Conservation (phyloP, 2,329 filamentous ascomycete genomes). For the Juglanconis juglandina region DNA sequence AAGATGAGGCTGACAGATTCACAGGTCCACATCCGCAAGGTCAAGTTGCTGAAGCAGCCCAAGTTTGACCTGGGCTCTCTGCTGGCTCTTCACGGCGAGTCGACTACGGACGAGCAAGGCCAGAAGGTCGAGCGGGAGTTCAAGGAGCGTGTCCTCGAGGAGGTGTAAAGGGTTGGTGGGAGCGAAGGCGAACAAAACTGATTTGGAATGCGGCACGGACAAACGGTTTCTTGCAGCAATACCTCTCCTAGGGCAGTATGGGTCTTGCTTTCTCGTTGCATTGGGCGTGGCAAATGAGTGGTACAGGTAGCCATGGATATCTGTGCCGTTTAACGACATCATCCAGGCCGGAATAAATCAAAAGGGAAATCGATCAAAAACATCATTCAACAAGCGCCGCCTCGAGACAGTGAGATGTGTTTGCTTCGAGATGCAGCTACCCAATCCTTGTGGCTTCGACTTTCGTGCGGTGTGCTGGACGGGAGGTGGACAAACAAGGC, state of each 20-base stretch:
- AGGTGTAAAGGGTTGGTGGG: constrained; percentile 68
- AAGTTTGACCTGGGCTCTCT: constrained; percentile 99
- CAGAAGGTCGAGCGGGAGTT: constrained; percentile 99
- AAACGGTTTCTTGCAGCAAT: constrained; percentile 30
- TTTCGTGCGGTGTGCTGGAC: background rate
- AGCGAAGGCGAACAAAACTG: constrained; percentile 29
- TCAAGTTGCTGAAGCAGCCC: constrained; percentile 97
- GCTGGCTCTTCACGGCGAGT: constrained; percentile 96
- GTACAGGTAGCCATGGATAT: constrained; percentile 35
- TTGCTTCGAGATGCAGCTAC: constrained; percentile 2
- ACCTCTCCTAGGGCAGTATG: constrained; percentile 40
- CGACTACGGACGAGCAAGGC: constrained; percentile 89
- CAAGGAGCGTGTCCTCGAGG: constrained; percentile 95
- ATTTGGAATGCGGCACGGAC: constrained; percentile 36
- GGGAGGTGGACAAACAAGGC: background rate
- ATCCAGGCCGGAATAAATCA: constrained; percentile 34
- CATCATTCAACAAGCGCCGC: constrained; percentile 11
- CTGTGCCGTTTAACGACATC: constrained; percentile 25
- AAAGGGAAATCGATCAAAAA: constrained; percentile 25
- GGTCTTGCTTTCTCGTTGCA: constrained; percentile 47
- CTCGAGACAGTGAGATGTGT: constrained; percentile 17
- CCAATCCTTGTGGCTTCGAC: background rate
- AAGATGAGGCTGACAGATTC: constrained; percentile 18
- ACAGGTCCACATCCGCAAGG: constrained; percentile 99
- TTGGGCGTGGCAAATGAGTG: constrained; percentile 40